These are phyloP conservation scores for Diaporthe capsici DNA, from an alignment of 2,329 filamentous ascomycete genomes.

Conservation along the genomic window DNA sequence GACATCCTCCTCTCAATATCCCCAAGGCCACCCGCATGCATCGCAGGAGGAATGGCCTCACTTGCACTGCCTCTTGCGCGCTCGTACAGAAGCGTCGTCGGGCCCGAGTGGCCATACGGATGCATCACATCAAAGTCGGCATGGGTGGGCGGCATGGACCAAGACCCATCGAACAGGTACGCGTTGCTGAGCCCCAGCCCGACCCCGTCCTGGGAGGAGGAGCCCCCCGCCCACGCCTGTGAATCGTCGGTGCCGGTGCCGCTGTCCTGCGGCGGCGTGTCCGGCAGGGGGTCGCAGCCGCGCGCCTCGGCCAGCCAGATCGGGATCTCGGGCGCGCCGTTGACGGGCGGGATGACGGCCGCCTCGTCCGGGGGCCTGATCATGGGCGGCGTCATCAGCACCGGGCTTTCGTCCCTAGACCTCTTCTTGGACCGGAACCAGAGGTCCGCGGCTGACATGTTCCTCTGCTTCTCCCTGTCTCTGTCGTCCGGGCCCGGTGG, in stretches of 20 bases:
- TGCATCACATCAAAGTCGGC: not conserved
- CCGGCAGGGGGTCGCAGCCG: conserved; percentile 26
- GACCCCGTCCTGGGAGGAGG: not conserved
- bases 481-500: conserved; percentile 13
- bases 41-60: not conserved
- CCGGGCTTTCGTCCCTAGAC: not conserved
- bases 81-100: conserved; percentile 8
- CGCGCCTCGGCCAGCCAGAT: conserved; percentile 40
- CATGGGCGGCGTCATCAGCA: not conserved
- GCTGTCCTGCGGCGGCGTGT: conserved; percentile 7
- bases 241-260: not conserved
- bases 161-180: conserved; percentile 1
- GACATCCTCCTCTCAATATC: too few species aligned
- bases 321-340: conserved; percentile 38
- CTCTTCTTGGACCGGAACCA: conserved; percentile 25
- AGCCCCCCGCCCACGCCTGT: not conserved
- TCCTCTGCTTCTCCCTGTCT: conserved; percentile 16
- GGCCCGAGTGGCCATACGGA: not conserved
- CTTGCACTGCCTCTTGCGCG: conserved; percentile 14
- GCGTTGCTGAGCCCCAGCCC: conserved; percentile 14
- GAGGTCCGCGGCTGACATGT: conserved; percentile 30
- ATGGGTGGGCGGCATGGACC: not conserved
- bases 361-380: not conserved
- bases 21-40: not conserved
- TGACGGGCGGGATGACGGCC: not conserved